Base-by-base conservation (phyloP, 2,329 filamentous ascomycete genomes). In the Colletotrichum cuscutae region DNA sequence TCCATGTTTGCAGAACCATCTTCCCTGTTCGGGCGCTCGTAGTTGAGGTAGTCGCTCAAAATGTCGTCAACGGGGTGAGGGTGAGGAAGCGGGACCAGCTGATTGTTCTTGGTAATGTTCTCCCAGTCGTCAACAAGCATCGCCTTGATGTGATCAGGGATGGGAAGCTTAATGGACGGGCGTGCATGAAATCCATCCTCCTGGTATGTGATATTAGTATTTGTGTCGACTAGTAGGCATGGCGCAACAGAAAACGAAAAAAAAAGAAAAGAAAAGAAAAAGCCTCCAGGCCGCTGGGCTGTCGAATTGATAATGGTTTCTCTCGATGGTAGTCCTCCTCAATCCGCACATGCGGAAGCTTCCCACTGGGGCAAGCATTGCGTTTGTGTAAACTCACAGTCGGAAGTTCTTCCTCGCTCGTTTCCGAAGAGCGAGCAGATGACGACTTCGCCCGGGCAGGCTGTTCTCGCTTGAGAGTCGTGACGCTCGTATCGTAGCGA, bases 121-220 rank as follows among this genome's bases (percentile, higher is more conserved):
- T 99, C 97, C 97, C 97, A 99, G 82, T 99, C 97, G 80, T 99
- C 97, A 26, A 99, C 97, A 3, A 99, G 90, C 75, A 97, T 89
- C 19, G 94, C 94, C 85, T 98, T 98, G 76, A 99, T 88, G 76
- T 93, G 91, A 80, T 98, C 97, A 0, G 97, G 95, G 75, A 98
- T 91, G 62, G 92, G 89, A 54, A 99, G 89, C 77, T 95, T 94
- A 78, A 99, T 93, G 22, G 95, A 94, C 24, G 96, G 95, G 71
- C 95, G 92, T 75, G 89, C 88, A 79, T 95, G 91, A 81, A 98
- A 99, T 5, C 89, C 86, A 74, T 98, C 97, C 85, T 98, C 97
- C 95, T 98, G 82, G 53, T 49, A 19, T 65, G 35, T 26, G 22
- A 13, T 57, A 32, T 74, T 37, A 64, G 57, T 22, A 42, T 37